These are phyloP conservation scores for Saccharomyces pastorianus DNA, from an alignment of 1,139 yeast genomes.

Conservation along the genomic window DNA sequence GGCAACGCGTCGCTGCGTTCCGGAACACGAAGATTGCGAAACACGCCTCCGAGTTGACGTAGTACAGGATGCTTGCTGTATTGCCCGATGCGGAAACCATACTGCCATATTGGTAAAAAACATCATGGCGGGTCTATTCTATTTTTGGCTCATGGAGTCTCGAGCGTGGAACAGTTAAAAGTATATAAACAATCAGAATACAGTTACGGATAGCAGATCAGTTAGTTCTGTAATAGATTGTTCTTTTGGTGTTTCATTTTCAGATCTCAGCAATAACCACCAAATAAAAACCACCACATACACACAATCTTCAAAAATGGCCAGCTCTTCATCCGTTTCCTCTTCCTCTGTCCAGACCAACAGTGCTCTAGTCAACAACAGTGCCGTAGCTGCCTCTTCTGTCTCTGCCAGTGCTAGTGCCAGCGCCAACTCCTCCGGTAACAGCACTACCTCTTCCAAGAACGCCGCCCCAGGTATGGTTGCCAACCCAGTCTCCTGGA, in stretches of 20 bases:
- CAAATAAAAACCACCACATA: too few species aligned
- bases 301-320: neutral
- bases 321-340: slow-evolving; percentile 4
- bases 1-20: neutral
- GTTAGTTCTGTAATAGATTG: too few species aligned
- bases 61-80: neutral
- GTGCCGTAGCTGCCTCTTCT: slow-evolving; percentile 25
- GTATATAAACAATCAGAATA: too few species aligned
- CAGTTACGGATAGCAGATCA: too few species aligned
- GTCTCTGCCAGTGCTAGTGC: slow-evolving; percentile 12
- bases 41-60: neutral
- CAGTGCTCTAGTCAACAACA: slow-evolving; percentile 19
- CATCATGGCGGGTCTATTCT: too few species aligned
- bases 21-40: neutral
- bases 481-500: slow-evolving; percentile 31
- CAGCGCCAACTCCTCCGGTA: slow-evolving; percentile 5
- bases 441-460: slow-evolving; percentile 10
- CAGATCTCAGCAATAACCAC: too few species aligned
- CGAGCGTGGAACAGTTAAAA: too few species aligned
- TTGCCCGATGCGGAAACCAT: neutral
- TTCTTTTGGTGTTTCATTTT: too few species aligned
- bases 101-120: neutral
- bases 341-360: slow-evolving; percentile 14
- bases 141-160: too few species aligned
- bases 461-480: slow-evolving; percentile 23